These are phyloP conservation scores for Aspergillus ustus DNA, from an alignment of 2,329 filamentous ascomycete species.

Conservation along the genomic window DNA sequence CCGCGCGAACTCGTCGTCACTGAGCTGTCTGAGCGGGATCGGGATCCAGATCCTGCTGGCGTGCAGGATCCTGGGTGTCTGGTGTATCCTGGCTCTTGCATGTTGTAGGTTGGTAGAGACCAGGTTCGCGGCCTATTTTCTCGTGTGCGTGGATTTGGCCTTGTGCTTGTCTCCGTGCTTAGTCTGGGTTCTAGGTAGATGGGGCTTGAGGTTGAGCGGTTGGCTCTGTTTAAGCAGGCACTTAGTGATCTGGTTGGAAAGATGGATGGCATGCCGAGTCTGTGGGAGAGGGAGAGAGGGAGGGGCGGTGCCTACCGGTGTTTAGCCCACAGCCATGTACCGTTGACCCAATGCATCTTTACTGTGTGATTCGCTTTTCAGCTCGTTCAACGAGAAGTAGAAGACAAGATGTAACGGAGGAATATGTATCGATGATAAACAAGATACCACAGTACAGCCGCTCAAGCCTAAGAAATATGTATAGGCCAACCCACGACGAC, in stretches of 20 bases:
- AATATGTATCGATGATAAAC: background rate
- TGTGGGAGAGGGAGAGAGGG: too few species aligned
- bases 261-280: too few species aligned
- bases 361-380: background rate
- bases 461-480: background rate
- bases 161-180: background rate
- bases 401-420: too few species aligned
- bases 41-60: background rate
- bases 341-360: slow-evolving; percentile 8
- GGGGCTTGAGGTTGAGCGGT: background rate
- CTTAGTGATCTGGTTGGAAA: background rate
- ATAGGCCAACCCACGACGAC: background rate
- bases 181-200: background rate
- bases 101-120: slow-evolving; percentile 1
- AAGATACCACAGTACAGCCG: background rate
- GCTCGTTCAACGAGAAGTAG: too few species aligned
- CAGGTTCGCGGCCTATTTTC: background rate
- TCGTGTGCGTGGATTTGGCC: background rate
- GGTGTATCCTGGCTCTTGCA: too few species aligned
- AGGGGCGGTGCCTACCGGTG: background rate
- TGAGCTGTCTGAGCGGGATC: background rate
- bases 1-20: background rate
- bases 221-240: background rate
- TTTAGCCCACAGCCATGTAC: slow-evolving; percentile 8
- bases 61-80: too few species aligned